Base-by-base conservation (phyloP, 2,329 filamentous ascomycete genomes). In the Verticillium zaregamsianum region DNA sequence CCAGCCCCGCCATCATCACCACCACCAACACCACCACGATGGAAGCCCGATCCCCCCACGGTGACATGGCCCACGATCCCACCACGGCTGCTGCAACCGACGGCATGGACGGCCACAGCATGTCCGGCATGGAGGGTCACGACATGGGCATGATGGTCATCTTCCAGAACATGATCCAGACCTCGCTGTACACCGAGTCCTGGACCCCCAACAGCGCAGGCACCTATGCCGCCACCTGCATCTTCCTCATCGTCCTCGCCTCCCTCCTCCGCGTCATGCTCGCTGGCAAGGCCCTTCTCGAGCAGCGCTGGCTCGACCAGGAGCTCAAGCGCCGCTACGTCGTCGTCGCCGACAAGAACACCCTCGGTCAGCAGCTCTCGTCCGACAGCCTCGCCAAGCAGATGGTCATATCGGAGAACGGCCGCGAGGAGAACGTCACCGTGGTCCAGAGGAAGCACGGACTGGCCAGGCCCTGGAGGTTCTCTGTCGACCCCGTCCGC, bases 151-250 rank as follows among this genome's bases (percentile, higher is more conserved):
- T 82, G 80, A 74, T 75, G 72, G 77, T 79, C 69, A 73, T 83
- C 66, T 95, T 95, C 82, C 88, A 88, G 66, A 84, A 75, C 64
- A 69, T 76, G 62, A 76, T 74, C 57, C 68, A 69, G 59, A 85
- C 83, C 5, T 73, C 84, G 0, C 79, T 86, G 63, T 86, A 79
- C 76, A 88, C 91, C 17, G 73, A 77, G 25, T 73, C 80, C 59
- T 98, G 93, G 92, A 90, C 90, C 2, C 94, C 94, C 5, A 76
- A 72, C 32, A 88, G 79, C 39, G 79, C 82, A 6, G 92, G 89
- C 68, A 79, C 83, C 63, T 98, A 97, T 76, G 92, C 92, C 2
- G 94, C 87, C 61, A 96, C 92, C 32, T 96, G 94, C 80, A 91
- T 97, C 74, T 97, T 97, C 77, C 84, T 97, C 63, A 88, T 97